These are phyloP conservation scores for Geranium brycei DNA, from an alignment of 345 rosid genomes.

Conservation along the genomic window DNA sequence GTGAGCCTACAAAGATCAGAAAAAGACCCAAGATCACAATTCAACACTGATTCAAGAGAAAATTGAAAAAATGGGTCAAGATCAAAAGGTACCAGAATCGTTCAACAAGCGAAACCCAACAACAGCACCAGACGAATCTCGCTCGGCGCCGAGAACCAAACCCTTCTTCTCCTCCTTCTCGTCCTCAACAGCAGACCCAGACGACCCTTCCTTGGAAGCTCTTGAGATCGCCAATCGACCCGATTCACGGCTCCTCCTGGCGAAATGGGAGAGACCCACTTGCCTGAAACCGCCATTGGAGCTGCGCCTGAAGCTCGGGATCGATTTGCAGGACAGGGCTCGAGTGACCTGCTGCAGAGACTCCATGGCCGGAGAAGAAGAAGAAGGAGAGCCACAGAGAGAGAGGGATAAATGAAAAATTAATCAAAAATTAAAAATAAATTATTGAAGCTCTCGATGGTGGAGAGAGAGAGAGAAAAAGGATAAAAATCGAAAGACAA, in stretches of 20 bases:
- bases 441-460: background rate
- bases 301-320: background rate
- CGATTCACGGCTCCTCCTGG: slow-evolving; percentile 11
- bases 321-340: slow-evolving; percentile 11
- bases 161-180: slow-evolving; percentile 13
- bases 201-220: slow-evolving; percentile 10
- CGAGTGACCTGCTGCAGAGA: slow-evolving; percentile 23
- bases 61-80: background rate
- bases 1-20: no score
- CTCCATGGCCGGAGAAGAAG: slow-evolving; percentile 21
- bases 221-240: slow-evolving; percentile 16
- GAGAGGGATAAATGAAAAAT: background rate
- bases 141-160: slow-evolving; percentile 33
- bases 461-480: background rate
- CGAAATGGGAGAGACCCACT: slow-evolving; percentile 20
- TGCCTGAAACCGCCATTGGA: slow-evolving; percentile 4
- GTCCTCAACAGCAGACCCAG: slow-evolving; percentile 18
- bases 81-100: slow-evolving; percentile 25
- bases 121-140: slow-evolving; percentile 49
- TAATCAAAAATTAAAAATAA: no score
- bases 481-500: background rate
- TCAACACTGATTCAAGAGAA: slow-evolving; percentile 1
- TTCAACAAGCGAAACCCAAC: slow-evolving; percentile 52
- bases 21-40: background rate
- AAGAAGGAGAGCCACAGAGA: background rate